Percentiles rank a stretch among this genome's conserved stretches.
Conservation (phyloP, 768 basidiomycete genomes). For the Mycena rosella region DNA sequence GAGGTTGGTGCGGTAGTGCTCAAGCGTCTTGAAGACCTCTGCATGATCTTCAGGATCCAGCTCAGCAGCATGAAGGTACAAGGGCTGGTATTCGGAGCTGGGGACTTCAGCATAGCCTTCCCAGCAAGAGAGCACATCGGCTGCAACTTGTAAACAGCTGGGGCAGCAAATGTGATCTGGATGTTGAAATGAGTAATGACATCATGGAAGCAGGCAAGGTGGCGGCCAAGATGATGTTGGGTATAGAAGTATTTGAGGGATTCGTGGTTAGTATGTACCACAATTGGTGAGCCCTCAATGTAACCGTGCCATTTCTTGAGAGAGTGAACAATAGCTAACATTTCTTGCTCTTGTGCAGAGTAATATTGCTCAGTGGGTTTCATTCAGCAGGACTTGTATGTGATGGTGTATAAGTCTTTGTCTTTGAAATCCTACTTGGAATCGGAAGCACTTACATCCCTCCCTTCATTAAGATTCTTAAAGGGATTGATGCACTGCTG, state of each 20-base stretch:
- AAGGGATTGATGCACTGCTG: constrained; percentile 21
- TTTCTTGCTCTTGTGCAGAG: constrained; percentile 30
- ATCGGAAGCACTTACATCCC: constrained; percentile 4
- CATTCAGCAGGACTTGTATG: constrained; percentile 27
- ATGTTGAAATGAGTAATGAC: constrained; percentile 35
- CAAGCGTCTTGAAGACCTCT: constrained; percentile 18
- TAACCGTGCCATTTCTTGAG: constrained; percentile 35
- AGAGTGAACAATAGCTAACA: constrained; percentile 35
- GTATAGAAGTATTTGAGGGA: constrained; percentile 39
- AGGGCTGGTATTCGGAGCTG: constrained; percentile 35
- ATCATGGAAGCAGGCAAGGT: constrained; percentile 40
- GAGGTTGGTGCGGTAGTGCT: constrained; percentile 7
- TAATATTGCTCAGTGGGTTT: constrained; percentile 28
- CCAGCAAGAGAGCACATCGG: constrained; percentile 38
- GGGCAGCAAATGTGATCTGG: constrained; percentile 36
- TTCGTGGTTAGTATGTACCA: constrained; percentile 24
- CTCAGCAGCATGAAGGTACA: constrained; percentile 28
- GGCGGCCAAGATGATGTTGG: constrained; percentile 38
- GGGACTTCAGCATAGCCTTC: constrained; percentile 31
- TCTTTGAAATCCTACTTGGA: constrained; percentile 25
- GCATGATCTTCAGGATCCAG: constrained; percentile 8
- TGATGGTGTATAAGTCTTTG: constrained; percentile 32
- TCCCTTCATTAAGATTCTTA: constrained; percentile 11
- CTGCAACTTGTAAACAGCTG: constrained; percentile 32
- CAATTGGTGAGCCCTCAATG: too few relatives aligned